Conservation (phyloP, 495 filamentous ascomycete genomes). For the Durotheca rogersii region DNA sequence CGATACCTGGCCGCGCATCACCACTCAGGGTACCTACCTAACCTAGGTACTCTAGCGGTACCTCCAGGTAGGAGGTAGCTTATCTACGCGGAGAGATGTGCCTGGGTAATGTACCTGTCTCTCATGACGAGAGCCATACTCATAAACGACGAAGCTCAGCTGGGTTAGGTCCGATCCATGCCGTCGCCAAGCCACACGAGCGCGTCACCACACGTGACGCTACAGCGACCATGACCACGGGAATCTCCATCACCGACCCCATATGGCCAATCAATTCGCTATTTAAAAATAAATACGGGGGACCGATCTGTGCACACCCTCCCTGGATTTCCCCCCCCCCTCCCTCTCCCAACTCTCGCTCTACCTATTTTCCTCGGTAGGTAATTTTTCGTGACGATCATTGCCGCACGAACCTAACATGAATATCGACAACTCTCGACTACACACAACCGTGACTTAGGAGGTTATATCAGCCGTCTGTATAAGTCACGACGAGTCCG, state of each 20-base stretch:
- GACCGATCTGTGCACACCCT: slow-evolving; percentile 23
- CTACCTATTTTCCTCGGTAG: slow-evolving; percentile 20
- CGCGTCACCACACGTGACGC: slow-evolving; percentile 28
- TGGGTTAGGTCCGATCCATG: background rate
- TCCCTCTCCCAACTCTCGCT: slow-evolving; percentile 15
- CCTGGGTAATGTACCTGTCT: too few relatives aligned
- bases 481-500: background rate
- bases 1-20: too few relatives aligned
- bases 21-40: too few relatives aligned
- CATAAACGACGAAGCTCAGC: too few relatives aligned
- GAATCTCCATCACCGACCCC: slow-evolving; percentile 25
- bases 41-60: too few relatives aligned
- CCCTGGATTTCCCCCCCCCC: slow-evolving; percentile 22
- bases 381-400: slow-evolving; percentile 28
- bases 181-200: slow-evolving; percentile 22
- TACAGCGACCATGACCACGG: slow-evolving; percentile 18
- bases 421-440: too few relatives aligned
- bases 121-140: too few relatives aligned
- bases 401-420: slow-evolving; percentile 21
- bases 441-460: too few relatives aligned
- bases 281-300: slow-evolving; percentile 33
- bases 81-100: too few relatives aligned
- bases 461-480: slow-evolving; percentile 1
- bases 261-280: slow-evolving; percentile 12
- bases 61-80: too few relatives aligned